phyloP scores from a whole-genome alignment of 495 filamentous ascomycete species.

The Stereocaulon alpinum region DNA sequence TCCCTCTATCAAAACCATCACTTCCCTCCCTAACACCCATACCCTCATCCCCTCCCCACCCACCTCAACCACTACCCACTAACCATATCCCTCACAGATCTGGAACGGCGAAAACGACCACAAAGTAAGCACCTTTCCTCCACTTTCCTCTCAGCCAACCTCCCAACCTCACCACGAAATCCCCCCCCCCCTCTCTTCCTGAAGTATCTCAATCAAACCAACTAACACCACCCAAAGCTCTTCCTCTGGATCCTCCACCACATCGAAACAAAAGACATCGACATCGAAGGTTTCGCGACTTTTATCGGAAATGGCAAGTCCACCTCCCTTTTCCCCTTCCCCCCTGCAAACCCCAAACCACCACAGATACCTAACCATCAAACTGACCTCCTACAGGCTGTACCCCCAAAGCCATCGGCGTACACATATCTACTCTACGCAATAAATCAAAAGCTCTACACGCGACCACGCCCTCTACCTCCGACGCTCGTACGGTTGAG shows the following conservation, averaged over 20 bases:
- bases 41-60: too few relatives aligned
- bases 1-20: not conserved
- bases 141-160: too few relatives aligned
- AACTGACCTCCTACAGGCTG: not conserved
- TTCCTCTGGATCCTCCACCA: not conserved
- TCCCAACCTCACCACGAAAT: not conserved
- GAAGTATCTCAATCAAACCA: not conserved
- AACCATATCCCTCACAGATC: not conserved
- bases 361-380: not conserved
- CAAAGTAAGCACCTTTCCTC: not conserved
- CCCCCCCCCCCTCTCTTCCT: not conserved
- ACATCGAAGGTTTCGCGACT: not conserved
- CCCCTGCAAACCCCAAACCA: not conserved
- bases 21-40: not conserved
- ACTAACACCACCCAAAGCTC: not conserved
- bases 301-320: not conserved
- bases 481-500: too few relatives aligned
- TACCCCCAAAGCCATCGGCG: not conserved
- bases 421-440: not conserved
- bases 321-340: too few relatives aligned
- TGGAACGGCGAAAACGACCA: slow-evolving; percentile 1
- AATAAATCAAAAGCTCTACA: not conserved
- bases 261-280: not conserved
- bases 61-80: not conserved
- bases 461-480: too few relatives aligned